Percentiles rank a stretch among this genome's conserved stretches.
phyloP scores from a whole-genome alignment of 2,329 filamentous ascomycete genomes.

The Lecanicillium sp. region DNA sequence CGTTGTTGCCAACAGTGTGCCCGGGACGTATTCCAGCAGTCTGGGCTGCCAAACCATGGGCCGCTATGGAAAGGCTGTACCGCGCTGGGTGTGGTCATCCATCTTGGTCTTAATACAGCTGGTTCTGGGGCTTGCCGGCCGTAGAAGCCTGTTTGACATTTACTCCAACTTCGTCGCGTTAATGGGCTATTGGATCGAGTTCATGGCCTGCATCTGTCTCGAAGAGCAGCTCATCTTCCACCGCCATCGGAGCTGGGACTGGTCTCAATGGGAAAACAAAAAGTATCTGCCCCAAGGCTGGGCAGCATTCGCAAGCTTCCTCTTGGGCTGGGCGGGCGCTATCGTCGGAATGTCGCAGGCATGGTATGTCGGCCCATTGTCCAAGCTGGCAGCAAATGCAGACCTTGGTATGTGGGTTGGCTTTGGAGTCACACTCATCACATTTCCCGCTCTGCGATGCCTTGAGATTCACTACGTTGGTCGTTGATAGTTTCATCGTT shows the following conservation, averaged over 20 bases:
- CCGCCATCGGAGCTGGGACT: slow-evolving; percentile 34
- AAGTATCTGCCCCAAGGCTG: slow-evolving; percentile 37
- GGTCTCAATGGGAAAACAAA: slow-evolving; percentile 41
- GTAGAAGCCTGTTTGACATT: slow-evolving; percentile 46
- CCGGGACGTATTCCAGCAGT: slow-evolving; percentile 51
- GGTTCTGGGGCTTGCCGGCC: slow-evolving; percentile 48
- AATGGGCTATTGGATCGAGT: slow-evolving; percentile 50
- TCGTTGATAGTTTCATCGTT: slow-evolving; percentile 19
- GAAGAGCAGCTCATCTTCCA: slow-evolving; percentile 40
- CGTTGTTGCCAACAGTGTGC: slow-evolving; percentile 50
- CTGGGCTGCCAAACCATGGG: slow-evolving; percentile 54
- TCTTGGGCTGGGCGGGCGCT: slow-evolving; percentile 43
- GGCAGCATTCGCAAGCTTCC: slow-evolving; percentile 38
- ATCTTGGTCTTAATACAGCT: slow-evolving; percentile 49
- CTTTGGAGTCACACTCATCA: slow-evolving; percentile 54
- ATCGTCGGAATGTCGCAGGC: slow-evolving; percentile 52
- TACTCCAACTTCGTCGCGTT: slow-evolving; percentile 48
- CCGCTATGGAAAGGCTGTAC: slow-evolving; percentile 46
- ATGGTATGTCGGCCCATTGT: slow-evolving; percentile 55
- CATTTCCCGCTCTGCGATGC: slow-evolving; percentile 23
- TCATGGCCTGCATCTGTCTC: slow-evolving; percentile 43
- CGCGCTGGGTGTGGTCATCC: slow-evolving; percentile 48
- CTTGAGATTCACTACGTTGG: slow-evolving; percentile 24
- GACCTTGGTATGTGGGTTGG: slow-evolving; percentile 52
- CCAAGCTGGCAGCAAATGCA: slow-evolving; percentile 44